A percentile compares a stretch with the other conserved stretches of the same genome.
These are phyloP conservation scores for Penicillium roqueforti DNA, from an alignment of 495 filamentous ascomycete genomes.

Conservation along the genomic window DNA sequence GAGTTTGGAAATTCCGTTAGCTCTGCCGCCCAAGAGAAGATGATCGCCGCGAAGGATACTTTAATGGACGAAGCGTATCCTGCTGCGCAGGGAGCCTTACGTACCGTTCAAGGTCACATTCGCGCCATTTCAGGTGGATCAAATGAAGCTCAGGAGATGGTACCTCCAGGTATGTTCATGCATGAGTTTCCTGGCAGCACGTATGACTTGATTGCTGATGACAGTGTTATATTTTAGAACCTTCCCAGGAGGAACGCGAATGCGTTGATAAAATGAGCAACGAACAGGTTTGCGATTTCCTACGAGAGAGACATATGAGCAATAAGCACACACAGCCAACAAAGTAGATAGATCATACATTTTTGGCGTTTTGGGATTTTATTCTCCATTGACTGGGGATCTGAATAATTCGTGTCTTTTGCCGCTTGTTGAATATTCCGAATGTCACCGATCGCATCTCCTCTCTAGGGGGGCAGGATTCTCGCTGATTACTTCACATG, in stretches of 20 bases:
- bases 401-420: neutral
- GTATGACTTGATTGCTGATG: neutral
- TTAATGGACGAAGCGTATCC: conserved; percentile 6
- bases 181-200: neutral
- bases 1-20: conserved; percentile 7
- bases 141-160: neutral
- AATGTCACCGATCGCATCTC: neutral
- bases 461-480: conserved; percentile 1
- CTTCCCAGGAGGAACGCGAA: neutral
- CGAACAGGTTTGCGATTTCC: conserved; percentile 8
- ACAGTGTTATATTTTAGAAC: neutral
- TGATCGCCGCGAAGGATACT: conserved; percentile 2
- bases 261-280: conserved; percentile 4
- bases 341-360: neutral
- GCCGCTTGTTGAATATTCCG: neutral
- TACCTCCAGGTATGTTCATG: neutral
- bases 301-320: conserved; percentile 9
- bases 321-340: neutral
- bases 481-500: neutral
- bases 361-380: neutral
- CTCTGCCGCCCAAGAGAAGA: conserved; percentile 1
- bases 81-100: conserved; percentile 3
- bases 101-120: neutral
- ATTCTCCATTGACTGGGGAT: conserved; percentile 5
- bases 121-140: neutral